Evolutionary conservation across 495 filamentous ascomycete genomes (phyloP).

Genomic region (Melanomma pulvis-pyrius): DNA sequence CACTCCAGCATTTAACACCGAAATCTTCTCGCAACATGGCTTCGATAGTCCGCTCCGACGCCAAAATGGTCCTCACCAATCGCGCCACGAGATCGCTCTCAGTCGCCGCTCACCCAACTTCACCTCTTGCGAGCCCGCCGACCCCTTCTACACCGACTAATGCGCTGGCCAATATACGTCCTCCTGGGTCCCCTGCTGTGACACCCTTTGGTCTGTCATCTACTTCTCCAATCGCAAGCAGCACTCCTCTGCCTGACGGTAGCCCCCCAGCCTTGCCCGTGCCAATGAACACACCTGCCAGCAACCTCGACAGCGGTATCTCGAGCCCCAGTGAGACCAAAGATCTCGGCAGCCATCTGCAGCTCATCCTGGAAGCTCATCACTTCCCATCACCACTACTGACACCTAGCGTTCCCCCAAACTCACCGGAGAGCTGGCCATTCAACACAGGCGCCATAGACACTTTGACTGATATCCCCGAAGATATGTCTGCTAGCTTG

Average conservation of each 20-base stretch:
- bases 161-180: background rate
- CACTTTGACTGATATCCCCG: background rate
- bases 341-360: background rate
- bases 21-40: background rate
- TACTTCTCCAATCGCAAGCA: background rate
- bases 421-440: background rate
- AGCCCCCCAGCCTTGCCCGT: background rate
- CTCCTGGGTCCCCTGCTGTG: background rate
- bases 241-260: background rate
- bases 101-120: background rate
- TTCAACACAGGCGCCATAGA: background rate
- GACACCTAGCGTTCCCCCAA: background rate
- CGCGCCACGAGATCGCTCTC: background rate
- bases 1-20: background rate
- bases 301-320: background rate
- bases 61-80: background rate
- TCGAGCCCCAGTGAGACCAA: background rate
- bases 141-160: background rate
- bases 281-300: constrained; percentile 8
- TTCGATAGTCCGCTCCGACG: background rate
- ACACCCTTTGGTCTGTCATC: background rate
- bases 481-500: background rate
- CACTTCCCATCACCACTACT: background rate
- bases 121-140: background rate
- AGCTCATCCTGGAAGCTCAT: background rate